These are phyloP conservation scores for Debaryomycetaceae sp. DNA, from an alignment of 1,139 yeast species.

Conservation along the genomic window DNA sequence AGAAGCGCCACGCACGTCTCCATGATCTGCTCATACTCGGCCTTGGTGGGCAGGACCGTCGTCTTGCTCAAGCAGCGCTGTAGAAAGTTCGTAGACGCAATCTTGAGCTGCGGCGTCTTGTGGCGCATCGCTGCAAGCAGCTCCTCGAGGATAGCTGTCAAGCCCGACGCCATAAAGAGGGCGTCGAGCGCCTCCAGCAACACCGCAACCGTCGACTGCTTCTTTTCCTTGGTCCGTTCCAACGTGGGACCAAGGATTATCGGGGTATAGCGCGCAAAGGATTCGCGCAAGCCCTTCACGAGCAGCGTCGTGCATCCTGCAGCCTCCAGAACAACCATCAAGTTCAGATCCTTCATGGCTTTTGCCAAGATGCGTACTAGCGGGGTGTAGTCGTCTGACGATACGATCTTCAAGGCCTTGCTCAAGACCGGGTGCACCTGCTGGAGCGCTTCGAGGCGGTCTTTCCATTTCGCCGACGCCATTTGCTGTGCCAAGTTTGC, in stretches of 20 bases:
- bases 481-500: constrained; percentile 44
- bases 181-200: constrained; percentile 57
- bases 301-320: constrained; percentile 56
- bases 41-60: constrained; percentile 33
- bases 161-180: constrained; percentile 39
- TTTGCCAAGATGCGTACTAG: constrained; percentile 54
- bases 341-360: constrained; percentile 80
- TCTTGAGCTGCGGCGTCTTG: constrained; percentile 77
- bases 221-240: constrained; percentile 84
- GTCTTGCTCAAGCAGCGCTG: constrained; percentile 54
- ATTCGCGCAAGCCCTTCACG: constrained; percentile 53
- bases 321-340: constrained; percentile 77
- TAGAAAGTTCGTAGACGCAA: constrained; percentile 56
- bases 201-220: constrained; percentile 65
- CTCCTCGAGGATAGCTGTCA: constrained; percentile 53
- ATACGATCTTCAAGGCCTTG: constrained; percentile 32
- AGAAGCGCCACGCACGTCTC: constrained; percentile 48
- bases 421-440: constrained; percentile 45
- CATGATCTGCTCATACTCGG: constrained; percentile 50
- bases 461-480: constrained; percentile 75
- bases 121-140: constrained; percentile 51
- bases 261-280: constrained; percentile 44
- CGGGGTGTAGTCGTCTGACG: constrained; percentile 46
- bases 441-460: constrained; percentile 76
- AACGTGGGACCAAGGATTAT: constrained; percentile 52